These are phyloP conservation scores for Senecio squalidus DNA, from an alignment of 140 eudicot species.

Conservation along the genomic window DNA sequence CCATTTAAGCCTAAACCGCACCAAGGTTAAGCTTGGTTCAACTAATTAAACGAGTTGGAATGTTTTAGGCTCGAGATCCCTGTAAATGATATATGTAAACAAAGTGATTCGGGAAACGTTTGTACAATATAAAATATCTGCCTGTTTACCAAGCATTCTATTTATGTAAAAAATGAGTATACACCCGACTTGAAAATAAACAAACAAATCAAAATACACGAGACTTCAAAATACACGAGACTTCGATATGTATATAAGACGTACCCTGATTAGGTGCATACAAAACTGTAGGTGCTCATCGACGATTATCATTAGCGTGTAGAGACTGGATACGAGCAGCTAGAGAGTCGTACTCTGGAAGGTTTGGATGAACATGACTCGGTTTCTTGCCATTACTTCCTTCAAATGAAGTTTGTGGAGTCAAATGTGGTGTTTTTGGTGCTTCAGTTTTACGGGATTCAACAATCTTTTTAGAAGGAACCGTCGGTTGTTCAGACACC, in stretches of 20 bases:
- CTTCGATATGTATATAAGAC: background rate
- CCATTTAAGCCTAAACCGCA: background rate
- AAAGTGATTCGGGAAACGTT: no score
- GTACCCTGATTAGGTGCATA: background rate
- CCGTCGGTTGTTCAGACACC: constrained; percentile 31
- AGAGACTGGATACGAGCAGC: constrained; percentile 52
- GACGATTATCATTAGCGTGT: constrained; percentile 27
- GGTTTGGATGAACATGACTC: constrained; percentile 91
- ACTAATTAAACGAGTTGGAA: background rate
- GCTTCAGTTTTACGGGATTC: constrained; percentile 22
- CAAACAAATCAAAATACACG: background rate
- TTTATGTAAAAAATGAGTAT: no score
- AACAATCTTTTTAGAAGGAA: constrained; percentile 15
- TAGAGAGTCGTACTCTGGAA: constrained; percentile 67
- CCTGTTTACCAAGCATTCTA: no score
- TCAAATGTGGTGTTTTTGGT: constrained; percentile 15
- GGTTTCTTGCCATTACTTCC: constrained; percentile 44
- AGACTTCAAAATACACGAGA: no score
- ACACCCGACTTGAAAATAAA: background rate
- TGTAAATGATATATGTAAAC: no score
- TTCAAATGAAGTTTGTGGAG: constrained; percentile 19
- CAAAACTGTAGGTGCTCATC: constrained; percentile 20
- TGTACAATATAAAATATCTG: no score
- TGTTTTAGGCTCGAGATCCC: background rate
- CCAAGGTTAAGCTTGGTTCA: background rate